phyloP scores from a whole-genome alignment of 2,329 filamentous ascomycete genomes.

The Xylariaceae sp. region DNA sequence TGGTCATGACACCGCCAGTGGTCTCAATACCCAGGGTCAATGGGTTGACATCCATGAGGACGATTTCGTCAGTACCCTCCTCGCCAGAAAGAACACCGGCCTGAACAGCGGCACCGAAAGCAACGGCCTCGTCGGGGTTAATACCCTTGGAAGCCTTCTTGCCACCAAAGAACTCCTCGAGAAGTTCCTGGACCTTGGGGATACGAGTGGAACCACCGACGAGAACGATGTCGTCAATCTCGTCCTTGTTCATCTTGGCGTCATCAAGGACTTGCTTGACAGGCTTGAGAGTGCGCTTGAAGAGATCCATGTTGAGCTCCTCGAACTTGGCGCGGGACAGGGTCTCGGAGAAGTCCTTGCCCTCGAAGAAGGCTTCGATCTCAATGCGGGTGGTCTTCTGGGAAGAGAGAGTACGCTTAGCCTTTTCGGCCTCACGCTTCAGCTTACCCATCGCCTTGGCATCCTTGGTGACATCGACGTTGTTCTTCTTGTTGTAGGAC shows the following conservation, averaged over 20 bases:
- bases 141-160: conserved; percentile 99
- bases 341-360: conserved; percentile 97
- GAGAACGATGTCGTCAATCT: conserved; percentile 94
- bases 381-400: conserved; percentile 93
- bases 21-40: conserved; percentile 96
- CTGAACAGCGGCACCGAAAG: conserved; percentile 95
- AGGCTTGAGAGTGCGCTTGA: conserved; percentile 99
- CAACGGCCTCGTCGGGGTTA: conserved; percentile 98
- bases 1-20: conserved; percentile 96
- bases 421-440: conserved; percentile 99
- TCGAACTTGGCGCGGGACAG: conserved; percentile 99
- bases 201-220: conserved; percentile 99
- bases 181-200: conserved; percentile 90
- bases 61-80: conserved; percentile 72
- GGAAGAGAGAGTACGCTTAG: conserved; percentile 95
- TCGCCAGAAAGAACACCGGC: conserved; percentile 92
- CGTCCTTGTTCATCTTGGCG: conserved; percentile 92
- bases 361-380: conserved; percentile 95
- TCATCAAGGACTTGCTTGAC: conserved; percentile 99
- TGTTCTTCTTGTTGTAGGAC: conserved; percentile 98
- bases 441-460: conserved; percentile 98
- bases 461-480: conserved; percentile 89
- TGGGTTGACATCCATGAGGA: conserved; percentile 97
- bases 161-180: conserved; percentile 91
- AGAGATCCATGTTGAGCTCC: conserved; percentile 97